phyloP scores from a whole-genome alignment of 179 eudicot genomes.

The Camellia oleifera region DNA sequence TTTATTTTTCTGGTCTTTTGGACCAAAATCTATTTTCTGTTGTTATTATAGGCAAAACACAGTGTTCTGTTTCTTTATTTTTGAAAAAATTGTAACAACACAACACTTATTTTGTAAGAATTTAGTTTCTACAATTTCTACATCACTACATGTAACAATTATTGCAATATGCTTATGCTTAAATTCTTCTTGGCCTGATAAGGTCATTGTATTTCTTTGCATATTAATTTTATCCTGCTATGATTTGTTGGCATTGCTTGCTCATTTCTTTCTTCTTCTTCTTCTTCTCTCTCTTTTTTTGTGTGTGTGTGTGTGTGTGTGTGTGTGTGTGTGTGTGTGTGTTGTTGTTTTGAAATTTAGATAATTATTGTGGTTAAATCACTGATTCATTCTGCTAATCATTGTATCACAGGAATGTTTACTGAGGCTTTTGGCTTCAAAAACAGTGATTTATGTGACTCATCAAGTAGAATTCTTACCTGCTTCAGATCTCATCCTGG shows the following conservation, averaged over 20 bases:
- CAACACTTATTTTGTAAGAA: too few relatives aligned
- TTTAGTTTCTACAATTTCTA: too few relatives aligned
- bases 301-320: too few relatives aligned
- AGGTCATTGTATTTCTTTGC: neutral
- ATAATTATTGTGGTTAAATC: neutral
- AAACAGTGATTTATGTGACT: conserved; percentile 76
- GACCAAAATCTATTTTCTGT: too few relatives aligned
- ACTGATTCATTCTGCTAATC: neutral
- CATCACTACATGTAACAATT: too few relatives aligned
- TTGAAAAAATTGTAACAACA: too few relatives aligned
- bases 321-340: neutral
- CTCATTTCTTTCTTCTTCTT: neutral
- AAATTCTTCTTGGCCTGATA: neutral
- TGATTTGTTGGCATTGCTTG: neutral
- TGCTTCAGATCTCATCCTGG: conserved; percentile 72
- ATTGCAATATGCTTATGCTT: too few relatives aligned
- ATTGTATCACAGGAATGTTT: conserved; percentile 56
- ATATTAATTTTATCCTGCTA: neutral
- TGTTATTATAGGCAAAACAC: too few relatives aligned
- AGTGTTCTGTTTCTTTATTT: neutral
- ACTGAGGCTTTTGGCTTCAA: conserved; percentile 50
- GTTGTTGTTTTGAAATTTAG: neutral
- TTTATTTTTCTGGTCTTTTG: neutral
- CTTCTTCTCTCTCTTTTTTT: neutral
- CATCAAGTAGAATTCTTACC: conserved; percentile 86